Conservation (phyloP, 2,329 filamentous ascomycete species). For the Parascedosporium putredinis region DNA sequence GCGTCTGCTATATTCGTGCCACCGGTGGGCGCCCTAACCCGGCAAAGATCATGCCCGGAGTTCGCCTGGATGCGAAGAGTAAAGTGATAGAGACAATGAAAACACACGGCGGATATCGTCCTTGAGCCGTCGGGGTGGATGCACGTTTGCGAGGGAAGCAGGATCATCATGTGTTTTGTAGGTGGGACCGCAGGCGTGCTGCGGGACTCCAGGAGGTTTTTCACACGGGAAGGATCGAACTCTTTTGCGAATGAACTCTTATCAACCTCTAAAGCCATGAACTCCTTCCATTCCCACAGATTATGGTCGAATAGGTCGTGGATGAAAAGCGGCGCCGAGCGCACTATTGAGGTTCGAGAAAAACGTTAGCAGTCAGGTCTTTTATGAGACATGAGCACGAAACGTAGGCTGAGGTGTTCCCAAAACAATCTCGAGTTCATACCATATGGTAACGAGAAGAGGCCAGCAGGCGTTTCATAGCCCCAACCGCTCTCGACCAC, state of each 20-base stretch:
- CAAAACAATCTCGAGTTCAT: background rate
- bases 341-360: conserved; percentile 3
- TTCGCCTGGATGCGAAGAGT: background rate
- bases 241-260: conserved; percentile 1
- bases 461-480: conserved; percentile 6
- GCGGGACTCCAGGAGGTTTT: conserved; percentile 7
- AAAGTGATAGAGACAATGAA: conserved; percentile 6
- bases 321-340: conserved; percentile 12
- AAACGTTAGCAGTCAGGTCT: background rate
- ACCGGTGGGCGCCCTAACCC: background rate
- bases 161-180: conserved; percentile 10
- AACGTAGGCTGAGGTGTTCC: too few relatives aligned
- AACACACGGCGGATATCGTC: conserved; percentile 4
- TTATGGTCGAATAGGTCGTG: conserved; percentile 13
- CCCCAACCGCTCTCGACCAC: conserved; percentile 6
- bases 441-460: conserved; percentile 12
- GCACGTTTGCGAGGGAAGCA: conserved; percentile 7
- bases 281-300: conserved; percentile 12
- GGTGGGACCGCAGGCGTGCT: conserved; percentile 7
- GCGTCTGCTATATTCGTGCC: background rate
- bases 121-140: conserved; percentile 2
- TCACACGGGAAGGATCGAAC: background rate
- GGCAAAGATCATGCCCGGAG: background rate
- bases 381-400: too few relatives aligned
- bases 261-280: conserved; percentile 1